These are phyloP conservation scores for Agarophyton chilense DNA, from an alignment of 23 red algal genomes.

Conservation along the genomic window DNA sequence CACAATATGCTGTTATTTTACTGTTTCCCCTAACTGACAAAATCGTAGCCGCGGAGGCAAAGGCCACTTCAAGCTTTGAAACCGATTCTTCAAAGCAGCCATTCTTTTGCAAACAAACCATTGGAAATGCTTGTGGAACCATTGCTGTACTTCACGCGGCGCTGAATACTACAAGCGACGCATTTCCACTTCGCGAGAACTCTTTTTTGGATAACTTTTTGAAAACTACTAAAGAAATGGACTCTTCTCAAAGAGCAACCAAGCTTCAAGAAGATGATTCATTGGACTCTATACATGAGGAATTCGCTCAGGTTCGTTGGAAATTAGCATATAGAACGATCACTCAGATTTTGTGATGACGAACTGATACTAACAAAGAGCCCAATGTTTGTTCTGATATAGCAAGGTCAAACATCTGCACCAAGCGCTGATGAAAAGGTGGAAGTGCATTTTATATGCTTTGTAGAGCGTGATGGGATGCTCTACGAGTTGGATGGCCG, in stretches of 20 bases:
- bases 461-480: conserved; percentile 50
- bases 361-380: background rate
- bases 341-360: background rate
- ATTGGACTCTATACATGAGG: conserved; percentile 69
- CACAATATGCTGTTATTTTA: conserved; percentile 85
- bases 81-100: conserved; percentile 44
- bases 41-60: conserved; percentile 17
- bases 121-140: conserved; percentile 97
- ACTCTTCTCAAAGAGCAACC: conserved; percentile 65
- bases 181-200: conserved; percentile 38
- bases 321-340: background rate
- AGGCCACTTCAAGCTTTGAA: background rate
- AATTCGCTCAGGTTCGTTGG: conserved; percentile 37
- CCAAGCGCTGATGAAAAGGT: conserved; percentile 71
- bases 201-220: conserved; percentile 79
- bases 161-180: conserved; percentile 51
- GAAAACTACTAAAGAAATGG: conserved; percentile 31
- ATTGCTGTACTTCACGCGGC: conserved; percentile 93
- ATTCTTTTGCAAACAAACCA: conserved; percentile 88
- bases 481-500: conserved; percentile 92
- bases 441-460: conserved; percentile 90
- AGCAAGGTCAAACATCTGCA: conserved; percentile 84
- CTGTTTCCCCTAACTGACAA: conserved; percentile 84
- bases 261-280: conserved; percentile 71
- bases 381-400: background rate